Evolutionary conservation across 495 filamentous ascomycete species (phyloP).

Genomic region (Lepidopterella palustris): DNA sequence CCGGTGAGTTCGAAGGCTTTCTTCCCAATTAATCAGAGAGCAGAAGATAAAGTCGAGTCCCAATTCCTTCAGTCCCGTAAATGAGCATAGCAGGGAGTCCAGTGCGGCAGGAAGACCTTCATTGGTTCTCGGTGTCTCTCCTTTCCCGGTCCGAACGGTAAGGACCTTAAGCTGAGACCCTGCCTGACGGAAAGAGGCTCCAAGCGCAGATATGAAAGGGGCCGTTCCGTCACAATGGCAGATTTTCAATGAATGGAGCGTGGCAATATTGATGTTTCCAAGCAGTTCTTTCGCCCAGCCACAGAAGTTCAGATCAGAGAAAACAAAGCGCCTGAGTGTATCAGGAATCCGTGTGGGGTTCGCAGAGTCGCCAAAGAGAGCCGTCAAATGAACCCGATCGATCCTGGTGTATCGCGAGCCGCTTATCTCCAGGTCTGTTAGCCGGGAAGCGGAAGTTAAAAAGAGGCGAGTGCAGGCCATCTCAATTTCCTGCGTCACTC

Average conservation of each 20-base stretch:
- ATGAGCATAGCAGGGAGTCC: background rate
- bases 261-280: slow-evolving; percentile 1
- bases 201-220: slow-evolving; percentile 3
- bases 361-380: slow-evolving; percentile 1
- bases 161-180: slow-evolving; percentile 12
- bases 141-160: slow-evolving; percentile 7
- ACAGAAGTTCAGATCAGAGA: slow-evolving; percentile 5
- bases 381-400: background rate
- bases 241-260: slow-evolving; percentile 8
- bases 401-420: slow-evolving; percentile 1
- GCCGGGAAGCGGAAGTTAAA: slow-evolving; percentile 3
- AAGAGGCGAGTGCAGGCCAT: slow-evolving; percentile 2
- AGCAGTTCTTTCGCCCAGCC: background rate
- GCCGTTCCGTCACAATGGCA: slow-evolving; percentile 1
- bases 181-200: background rate
- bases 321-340: slow-evolving; percentile 7
- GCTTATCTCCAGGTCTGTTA: slow-evolving; percentile 10
- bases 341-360: background rate
- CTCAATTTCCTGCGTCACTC: slow-evolving; percentile 2
- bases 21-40: slow-evolving; percentile 2
- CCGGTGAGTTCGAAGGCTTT: slow-evolving; percentile 1
- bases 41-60: background rate
- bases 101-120: background rate
- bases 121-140: background rate
- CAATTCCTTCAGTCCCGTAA: background rate